Evolutionary conservation across 768 basidiomycete species (phyloP), one percentile per base, ranked within the genome.

Genomic region (Mycena capillaripes): DNA sequence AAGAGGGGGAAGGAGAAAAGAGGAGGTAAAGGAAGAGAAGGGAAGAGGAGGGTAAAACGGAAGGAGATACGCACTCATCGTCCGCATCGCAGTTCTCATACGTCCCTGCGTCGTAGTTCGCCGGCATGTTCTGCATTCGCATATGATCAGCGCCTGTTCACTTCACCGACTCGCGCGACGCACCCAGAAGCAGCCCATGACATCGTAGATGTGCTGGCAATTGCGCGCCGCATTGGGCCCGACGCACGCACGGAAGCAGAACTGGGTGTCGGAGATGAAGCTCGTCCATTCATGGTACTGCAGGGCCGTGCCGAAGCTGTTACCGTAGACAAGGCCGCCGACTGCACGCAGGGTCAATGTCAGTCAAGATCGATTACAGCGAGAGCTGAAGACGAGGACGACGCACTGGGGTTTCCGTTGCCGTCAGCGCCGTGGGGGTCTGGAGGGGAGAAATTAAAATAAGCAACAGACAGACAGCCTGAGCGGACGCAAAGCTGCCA

Each of bases 211-310:
- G 84, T 96, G 93, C 80, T 94, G 90, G 85, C 94, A 95, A 66
- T 87, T 85, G 25, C 82, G 80, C 7, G 85, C 86, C 0, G 90
- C 87, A 63, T 90, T 88, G 14, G 88, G 80, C n/a, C 90, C 91
- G 8, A 84, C 79, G 82, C 95, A 97, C 4, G 91, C 85, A 72
- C 94, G 94, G 78, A 94, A 82, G 83, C 94, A 96, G 81, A 94
- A 93, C 68, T 83, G 79, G 52, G 72, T 79, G 34, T 88, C 88
- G 27, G 93, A 94, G 76, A 95, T 91, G 84, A 95, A 96, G 81
- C 87, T 89, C 53, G 93, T 95, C 95, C 96, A 97, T 79, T 95
- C 92, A 75, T 93, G 92, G 78, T 93, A 88, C 79, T 95, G 84
- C 44, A 78, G 78, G 25, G 69, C 78, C 14, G 75, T 73, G 23